phyloP scores from a whole-genome alignment of 148 eudicot genomes.

The Polygonum aviculare region DNA sequence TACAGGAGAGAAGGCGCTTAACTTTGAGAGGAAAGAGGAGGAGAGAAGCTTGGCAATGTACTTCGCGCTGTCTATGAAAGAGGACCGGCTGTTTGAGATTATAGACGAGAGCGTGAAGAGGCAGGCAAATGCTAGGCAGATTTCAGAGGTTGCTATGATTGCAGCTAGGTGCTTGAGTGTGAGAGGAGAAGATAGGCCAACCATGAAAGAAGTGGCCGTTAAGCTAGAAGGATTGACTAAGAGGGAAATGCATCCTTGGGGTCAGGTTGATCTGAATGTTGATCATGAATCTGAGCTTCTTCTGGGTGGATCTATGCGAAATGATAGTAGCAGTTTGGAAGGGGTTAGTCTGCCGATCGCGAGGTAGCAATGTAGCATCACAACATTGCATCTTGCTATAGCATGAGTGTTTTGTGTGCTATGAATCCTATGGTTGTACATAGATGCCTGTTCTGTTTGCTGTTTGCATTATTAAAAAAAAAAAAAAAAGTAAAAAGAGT shows the following conservation, averaged over 20 bases:
- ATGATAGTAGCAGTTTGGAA: neutral
- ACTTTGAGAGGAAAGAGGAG: neutral
- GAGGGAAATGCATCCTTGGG: constrained; percentile 6
- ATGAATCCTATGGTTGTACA: neutral
- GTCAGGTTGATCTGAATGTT: neutral
- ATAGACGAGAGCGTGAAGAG: neutral
- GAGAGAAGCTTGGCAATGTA: constrained; percentile 8
- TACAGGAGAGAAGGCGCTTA: neutral
- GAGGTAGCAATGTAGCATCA: neutral
- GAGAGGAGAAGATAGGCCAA: constrained; percentile 10
- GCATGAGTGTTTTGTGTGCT: neutral
- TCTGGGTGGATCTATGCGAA: neutral
- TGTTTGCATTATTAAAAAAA: neutral
- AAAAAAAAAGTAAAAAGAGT: neutral
- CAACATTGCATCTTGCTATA: neutral
- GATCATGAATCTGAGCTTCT: neutral
- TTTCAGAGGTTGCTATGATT: neutral
- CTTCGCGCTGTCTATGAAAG: neutral
- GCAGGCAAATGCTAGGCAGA: neutral
- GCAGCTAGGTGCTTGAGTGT: neutral
- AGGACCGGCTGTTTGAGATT: constrained; percentile 8
- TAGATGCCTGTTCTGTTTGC: neutral
- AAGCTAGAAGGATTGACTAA: constrained; percentile 4
- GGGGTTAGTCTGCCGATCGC: neutral
- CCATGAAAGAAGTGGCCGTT: constrained; percentile 11